These are phyloP conservation scores for Chrysosporium keratinophilum DNA, from an alignment of 2,329 filamentous ascomycete genomes.

Conservation along the genomic window DNA sequence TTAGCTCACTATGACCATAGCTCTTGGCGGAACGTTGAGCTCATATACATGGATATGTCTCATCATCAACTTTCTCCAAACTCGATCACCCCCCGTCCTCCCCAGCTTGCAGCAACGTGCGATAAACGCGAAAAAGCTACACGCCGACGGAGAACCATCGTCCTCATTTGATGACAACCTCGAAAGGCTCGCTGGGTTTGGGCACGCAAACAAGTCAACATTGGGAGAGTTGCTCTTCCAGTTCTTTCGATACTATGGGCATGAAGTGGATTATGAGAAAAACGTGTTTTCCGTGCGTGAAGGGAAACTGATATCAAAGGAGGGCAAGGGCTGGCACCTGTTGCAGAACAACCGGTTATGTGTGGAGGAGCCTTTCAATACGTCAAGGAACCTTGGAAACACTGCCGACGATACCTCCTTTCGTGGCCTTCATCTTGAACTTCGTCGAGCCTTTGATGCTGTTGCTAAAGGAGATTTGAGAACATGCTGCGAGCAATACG, in stretches of 20 bases:
- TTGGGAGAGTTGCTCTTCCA: conserved; percentile 81
- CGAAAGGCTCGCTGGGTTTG: conserved; percentile 61
- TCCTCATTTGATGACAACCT: conserved; percentile 75
- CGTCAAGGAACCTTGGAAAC: conserved; percentile 78
- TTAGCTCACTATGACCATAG: conserved; percentile 39
- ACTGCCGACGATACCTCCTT: conserved; percentile 94
- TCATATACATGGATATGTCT: conserved; percentile 99
- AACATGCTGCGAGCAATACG: conserved; percentile 77
- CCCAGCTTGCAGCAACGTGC: conserved; percentile 72
- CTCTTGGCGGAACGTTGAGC: conserved; percentile 84
- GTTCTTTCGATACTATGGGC: conserved; percentile 90
- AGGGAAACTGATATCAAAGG: conserved; percentile 66
- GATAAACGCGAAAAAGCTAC: conserved; percentile 41
- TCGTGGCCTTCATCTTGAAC: conserved; percentile 76
- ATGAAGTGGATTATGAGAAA: conserved; percentile 84
- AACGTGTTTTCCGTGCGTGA: conserved; percentile 74
- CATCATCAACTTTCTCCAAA: conserved; percentile 92
- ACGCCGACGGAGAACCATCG: conserved; percentile 53
- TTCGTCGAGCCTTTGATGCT: conserved; percentile 77
- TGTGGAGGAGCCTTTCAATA: conserved; percentile 95
- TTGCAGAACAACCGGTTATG: conserved; percentile 73
- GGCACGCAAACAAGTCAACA: conserved; percentile 67
- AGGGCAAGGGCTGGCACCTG: conserved; percentile 80
- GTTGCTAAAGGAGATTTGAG: conserved; percentile 68
- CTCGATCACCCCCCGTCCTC: conserved; percentile 69